Conservation (phyloP, 768 basidiomycete genomes). For the Russula virescens region DNA sequence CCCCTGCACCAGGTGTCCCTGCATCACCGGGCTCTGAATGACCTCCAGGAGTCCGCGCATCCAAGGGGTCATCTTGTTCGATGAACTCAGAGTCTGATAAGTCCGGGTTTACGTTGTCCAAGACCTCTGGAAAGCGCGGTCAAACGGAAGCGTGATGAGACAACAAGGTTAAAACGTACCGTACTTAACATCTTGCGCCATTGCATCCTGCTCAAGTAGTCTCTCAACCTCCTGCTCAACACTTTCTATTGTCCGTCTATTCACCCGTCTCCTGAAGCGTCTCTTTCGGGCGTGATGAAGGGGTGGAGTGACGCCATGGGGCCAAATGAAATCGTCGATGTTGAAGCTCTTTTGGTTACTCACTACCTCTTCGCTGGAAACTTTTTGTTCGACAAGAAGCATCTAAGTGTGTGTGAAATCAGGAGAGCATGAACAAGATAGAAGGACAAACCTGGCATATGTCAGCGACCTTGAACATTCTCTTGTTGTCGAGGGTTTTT, state of each 20-base stretch:
- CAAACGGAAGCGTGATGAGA: neutral
- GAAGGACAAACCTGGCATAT: constrained; percentile 78
- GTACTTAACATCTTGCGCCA: constrained; percentile 71
- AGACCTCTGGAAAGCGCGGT: constrained; percentile 48
- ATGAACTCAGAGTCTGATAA: constrained; percentile 85
- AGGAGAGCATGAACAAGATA: constrained; percentile 17
- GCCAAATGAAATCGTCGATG: constrained; percentile 96
- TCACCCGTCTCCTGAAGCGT: constrained; percentile 86
- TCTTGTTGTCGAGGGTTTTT: constrained; percentile 92
- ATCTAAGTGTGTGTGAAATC: constrained; percentile 49
- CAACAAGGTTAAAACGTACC: constrained; percentile 36
- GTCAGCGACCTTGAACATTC: constrained; percentile 98
- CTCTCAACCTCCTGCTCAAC: constrained; percentile 92
- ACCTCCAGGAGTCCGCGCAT: constrained; percentile 68
- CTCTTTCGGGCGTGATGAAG: constrained; percentile 86
- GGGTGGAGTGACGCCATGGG: constrained; percentile 93
- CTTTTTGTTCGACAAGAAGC: constrained; percentile 79
- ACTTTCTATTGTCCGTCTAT: constrained; percentile 84
- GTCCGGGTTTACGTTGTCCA: constrained; percentile 89
- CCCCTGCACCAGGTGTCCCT: constrained; percentile 51
- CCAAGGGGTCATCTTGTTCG: constrained; percentile 53
- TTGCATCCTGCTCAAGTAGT: constrained; percentile 70
- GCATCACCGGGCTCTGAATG: constrained; percentile 58
- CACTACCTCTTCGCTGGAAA: constrained; percentile 63
- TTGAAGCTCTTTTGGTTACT: constrained; percentile 66